phyloP scores from a whole-genome alignment of 192 early-diverging fungal species.

The Cetraspora pellucida region DNA sequence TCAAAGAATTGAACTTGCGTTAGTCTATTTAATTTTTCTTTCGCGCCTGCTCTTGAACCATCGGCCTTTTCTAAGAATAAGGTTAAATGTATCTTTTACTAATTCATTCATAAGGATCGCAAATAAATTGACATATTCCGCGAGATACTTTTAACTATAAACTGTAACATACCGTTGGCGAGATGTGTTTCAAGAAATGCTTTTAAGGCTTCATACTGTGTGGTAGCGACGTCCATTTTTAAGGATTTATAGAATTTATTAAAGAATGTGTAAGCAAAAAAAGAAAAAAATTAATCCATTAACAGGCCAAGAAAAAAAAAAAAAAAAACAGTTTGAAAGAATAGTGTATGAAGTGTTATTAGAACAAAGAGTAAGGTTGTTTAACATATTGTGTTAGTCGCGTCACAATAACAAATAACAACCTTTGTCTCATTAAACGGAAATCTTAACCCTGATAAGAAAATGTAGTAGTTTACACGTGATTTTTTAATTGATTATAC shows the following conservation, averaged over 20 bases:
- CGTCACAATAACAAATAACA: no score
- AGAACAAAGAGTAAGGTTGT: no score
- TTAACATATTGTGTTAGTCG: no score
- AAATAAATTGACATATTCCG: background rate
- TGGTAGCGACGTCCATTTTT: slow-evolving; percentile 48
- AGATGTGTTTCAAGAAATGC: slow-evolving; percentile 53
- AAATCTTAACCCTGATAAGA: no score
- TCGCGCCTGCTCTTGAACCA: slow-evolving; percentile 50
- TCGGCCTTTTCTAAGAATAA: slow-evolving; percentile 43
- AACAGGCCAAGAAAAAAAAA: no score
- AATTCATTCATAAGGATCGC: background rate
- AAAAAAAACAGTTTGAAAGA: no score
- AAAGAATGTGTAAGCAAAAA: no score
- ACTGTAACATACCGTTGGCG: slow-evolving; percentile 38
- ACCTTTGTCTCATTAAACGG: no score
- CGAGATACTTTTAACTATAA: background rate
- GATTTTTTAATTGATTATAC: no score
- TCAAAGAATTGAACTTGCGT: slow-evolving; percentile 88
- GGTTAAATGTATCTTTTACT: background rate
- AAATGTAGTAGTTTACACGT: no score
- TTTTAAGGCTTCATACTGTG: slow-evolving; percentile 58
- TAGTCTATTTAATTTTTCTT: slow-evolving; percentile 80
- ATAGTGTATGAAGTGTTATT: no score
- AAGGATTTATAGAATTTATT: background rate
- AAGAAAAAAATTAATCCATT: no score